phyloP scores from a whole-genome alignment of 805 yeast genomes.

The Candida caryicola region DNA sequence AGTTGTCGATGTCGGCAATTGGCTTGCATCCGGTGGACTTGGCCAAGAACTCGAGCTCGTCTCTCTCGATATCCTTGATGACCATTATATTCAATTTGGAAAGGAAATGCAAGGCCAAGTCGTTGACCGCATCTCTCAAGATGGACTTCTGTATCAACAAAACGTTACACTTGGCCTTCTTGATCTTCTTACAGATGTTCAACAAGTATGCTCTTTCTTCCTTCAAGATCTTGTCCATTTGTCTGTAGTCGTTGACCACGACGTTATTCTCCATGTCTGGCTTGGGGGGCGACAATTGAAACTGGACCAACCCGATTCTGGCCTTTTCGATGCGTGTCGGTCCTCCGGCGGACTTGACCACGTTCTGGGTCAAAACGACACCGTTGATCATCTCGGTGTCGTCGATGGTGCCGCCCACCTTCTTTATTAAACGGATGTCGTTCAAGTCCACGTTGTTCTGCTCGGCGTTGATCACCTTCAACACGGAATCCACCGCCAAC shows the following conservation, averaged over 20 bases:
- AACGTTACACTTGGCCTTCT: slow-evolving; percentile 95
- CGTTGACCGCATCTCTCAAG: slow-evolving; percentile 91
- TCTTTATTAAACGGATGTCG: slow-evolving; percentile 86
- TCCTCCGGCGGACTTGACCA: slow-evolving; percentile 88
- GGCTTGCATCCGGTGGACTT: slow-evolving; percentile 91
- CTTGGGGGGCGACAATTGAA: slow-evolving; percentile 93
- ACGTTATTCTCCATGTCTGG: slow-evolving; percentile 98
- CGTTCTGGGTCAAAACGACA: slow-evolving; percentile 88
- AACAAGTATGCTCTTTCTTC: slow-evolving; percentile 95
- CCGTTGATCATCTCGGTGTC: slow-evolving; percentile 93
- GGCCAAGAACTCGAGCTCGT: slow-evolving; percentile 87
- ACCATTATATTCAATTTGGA: slow-evolving; percentile 92
- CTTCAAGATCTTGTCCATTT: slow-evolving; percentile 97
- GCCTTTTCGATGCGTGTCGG: slow-evolving; percentile 95
- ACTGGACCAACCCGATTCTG: slow-evolving; percentile 82
- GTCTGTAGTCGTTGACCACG: slow-evolving; percentile 96
- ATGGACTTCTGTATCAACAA: slow-evolving; percentile 89
- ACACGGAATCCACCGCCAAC: slow-evolving; percentile 88
- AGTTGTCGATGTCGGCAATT: slow-evolving; percentile 90
- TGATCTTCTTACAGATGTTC: slow-evolving; percentile 92
- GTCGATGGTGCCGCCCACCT: slow-evolving; percentile 96
- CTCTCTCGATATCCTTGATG: slow-evolving; percentile 92
- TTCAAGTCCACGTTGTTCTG: slow-evolving; percentile 75
- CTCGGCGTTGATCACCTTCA: slow-evolving; percentile 63
- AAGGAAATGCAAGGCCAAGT: slow-evolving; percentile 89